Conservation (phyloP, 2,329 filamentous ascomycete species). For the Aspergillus calidoustus region DNA sequence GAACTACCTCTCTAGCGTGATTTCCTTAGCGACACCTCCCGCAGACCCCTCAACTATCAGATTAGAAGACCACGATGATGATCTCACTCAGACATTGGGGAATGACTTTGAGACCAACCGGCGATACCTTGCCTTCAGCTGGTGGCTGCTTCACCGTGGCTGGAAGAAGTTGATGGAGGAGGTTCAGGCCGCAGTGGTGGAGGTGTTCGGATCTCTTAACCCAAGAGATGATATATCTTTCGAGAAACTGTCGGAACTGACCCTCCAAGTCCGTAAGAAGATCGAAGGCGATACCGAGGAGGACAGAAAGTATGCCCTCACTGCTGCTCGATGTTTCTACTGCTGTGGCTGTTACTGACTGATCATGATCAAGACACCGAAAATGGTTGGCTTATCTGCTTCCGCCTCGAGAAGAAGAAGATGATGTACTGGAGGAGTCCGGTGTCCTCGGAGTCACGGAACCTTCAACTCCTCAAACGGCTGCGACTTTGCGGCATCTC, state of each 20-base stretch:
- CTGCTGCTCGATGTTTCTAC: neutral
- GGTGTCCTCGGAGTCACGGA: constrained; percentile 64
- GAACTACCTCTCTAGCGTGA: constrained; percentile 94
- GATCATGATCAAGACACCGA: constrained; percentile 47
- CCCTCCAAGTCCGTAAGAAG: constrained; percentile 79
- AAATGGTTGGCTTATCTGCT: constrained; percentile 86
- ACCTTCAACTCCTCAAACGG: constrained; percentile 41
- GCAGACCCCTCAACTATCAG: constrained; percentile 76
- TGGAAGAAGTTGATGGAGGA: constrained; percentile 81
- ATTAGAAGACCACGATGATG: constrained; percentile 91
- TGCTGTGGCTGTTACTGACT: constrained; percentile 30
- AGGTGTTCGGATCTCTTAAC: constrained; percentile 87
- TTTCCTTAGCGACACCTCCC: constrained; percentile 80
- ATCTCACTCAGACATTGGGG: constrained; percentile 81
- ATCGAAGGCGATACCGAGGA: constrained; percentile 76
- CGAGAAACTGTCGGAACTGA: constrained; percentile 77
- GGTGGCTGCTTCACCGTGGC: constrained; percentile 93
- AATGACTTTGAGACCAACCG: constrained; percentile 96
- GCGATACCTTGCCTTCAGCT: constrained; percentile 93
- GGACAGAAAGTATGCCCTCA: constrained; percentile 57
- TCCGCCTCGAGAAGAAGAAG: constrained; percentile 77
- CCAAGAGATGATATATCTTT: constrained; percentile 87
- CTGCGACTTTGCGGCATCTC: constrained; percentile 71
- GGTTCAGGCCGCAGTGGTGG: constrained; percentile 83
- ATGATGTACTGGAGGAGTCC: constrained; percentile 81